Base-by-base conservation (phyloP, 2,329 filamentous ascomycete genomes). In the Neurospora crassa region DNA sequence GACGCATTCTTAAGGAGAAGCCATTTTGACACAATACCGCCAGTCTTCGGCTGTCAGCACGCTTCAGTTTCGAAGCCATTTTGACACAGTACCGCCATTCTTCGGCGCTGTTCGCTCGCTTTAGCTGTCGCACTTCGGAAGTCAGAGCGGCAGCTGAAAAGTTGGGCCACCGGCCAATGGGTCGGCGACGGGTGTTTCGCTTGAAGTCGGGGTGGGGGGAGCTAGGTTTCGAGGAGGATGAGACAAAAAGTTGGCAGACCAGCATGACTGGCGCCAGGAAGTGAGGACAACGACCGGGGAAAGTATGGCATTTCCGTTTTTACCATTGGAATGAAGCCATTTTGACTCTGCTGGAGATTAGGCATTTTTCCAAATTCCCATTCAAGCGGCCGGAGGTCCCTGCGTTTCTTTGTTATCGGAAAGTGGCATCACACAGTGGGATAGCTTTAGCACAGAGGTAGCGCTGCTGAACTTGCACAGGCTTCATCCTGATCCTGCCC, bases 211-310 rank as follows among this genome's bases (percentile, higher is more conserved):
- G 34, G 34, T 37, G 34, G 34, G 34, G 42, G 68, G 20, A 20
- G 20, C 3, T 29, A 29, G 24, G 47, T 18, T 59, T 34, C 11
- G 45, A 24, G 45, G 20, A 53, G 40, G 53, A 59, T 10, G 41
- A 8, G 18, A 37, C 68, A 43, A 59, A 72, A 73, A 73, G 69
- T 73, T 73, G 72, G 72, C 71, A 73, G 45, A 59, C 29, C 68
- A 68, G 69, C 71, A 71, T 68, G 40, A 37, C 34, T 37, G 34
- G 34, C 34, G 34, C 34, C 34, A 37, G 34, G 6, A 37, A 37
- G 34, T 7, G 34, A 37, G 34, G 67, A 45, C 53, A 63, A 16
- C 4, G 16, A 63, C 53, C 24, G 34, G 8, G 24, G 53, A 63
- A 63, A 20, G 29, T n/a, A 69, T 69, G 68, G 68, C 43, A 59